Percentiles rank a stretch among this genome's conserved stretches.
Evolutionary conservation across 306 rosid species (phyloP).

Genomic region (Glycine latifolia): DNA sequence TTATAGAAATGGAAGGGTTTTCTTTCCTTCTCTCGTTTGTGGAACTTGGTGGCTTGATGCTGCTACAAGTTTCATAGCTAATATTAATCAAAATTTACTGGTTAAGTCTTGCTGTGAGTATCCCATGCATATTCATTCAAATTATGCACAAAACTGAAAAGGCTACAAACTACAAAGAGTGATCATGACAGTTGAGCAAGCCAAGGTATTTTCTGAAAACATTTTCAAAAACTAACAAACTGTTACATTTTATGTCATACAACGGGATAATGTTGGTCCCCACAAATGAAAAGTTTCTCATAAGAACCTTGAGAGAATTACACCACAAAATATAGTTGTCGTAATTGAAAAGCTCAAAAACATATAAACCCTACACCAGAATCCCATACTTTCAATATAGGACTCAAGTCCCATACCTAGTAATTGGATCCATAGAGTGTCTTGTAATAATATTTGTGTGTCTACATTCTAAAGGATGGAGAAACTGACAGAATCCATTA

Average conservation of each 20-base stretch:
- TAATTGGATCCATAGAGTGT: background rate
- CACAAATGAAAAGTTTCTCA: background rate
- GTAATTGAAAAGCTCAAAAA: background rate
- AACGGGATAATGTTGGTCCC: slow-evolving; percentile 32
- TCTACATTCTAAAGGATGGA: slow-evolving; percentile 19
- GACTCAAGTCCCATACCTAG: background rate
- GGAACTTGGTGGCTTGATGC: slow-evolving; percentile 28
- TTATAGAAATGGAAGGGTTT: slow-evolving; percentile 36
- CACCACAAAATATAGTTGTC: background rate
- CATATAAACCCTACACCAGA: background rate
- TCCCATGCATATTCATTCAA: background rate
- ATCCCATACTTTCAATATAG: background rate
- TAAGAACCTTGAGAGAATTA: background rate
- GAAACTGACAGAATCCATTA: slow-evolving; percentile 1
- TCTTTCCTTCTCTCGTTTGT: slow-evolving; percentile 14
- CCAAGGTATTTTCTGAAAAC: background rate
- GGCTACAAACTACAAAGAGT: background rate
- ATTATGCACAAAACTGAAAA: slow-evolving; percentile 1
- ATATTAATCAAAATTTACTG: slow-evolving; percentile 14
- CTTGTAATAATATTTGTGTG: background rate
- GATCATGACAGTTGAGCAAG: slow-evolving; percentile 20
- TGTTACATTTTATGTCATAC: slow-evolving; percentile 7
- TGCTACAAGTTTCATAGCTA: slow-evolving; percentile 6
- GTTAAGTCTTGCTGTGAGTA: background rate
- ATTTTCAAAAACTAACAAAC: background rate